These are phyloP conservation scores for Leccinum subrobustum DNA, from an alignment of 1,284 basidiomycete genomes.

Conservation along the genomic window DNA sequence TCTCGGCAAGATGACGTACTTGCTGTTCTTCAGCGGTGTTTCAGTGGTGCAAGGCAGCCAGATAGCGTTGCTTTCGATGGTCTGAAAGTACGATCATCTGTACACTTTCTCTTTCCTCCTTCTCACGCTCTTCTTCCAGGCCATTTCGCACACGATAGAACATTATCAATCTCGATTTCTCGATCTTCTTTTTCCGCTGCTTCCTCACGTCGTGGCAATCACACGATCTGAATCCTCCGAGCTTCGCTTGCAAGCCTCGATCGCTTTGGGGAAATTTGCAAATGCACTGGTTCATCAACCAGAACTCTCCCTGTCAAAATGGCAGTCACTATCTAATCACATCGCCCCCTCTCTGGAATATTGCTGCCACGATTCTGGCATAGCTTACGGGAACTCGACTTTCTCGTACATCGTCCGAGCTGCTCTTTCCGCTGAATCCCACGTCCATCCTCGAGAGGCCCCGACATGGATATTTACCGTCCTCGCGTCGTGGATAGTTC, in stretches of 20 bases:
- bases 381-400: background rate
- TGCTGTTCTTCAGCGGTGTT: conserved; percentile 33
- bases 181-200: conserved; percentile 31
- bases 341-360: conserved; percentile 32
- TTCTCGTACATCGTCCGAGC: conserved; percentile 23
- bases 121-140: conserved; percentile 32
- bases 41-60: conserved; percentile 23
- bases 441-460: conserved; percentile 29
- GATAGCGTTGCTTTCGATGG: conserved; percentile 34
- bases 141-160: conserved; percentile 40
- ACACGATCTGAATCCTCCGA: conserved; percentile 35
- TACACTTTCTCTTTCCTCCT: background rate
- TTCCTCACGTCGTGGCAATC: conserved; percentile 39
- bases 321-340: conserved; percentile 17
- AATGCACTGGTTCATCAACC: conserved; percentile 25
- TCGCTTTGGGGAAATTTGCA: conserved; percentile 43
- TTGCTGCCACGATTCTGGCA: conserved; percentile 17
- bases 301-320: conserved; percentile 10
- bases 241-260: conserved; percentile 39
- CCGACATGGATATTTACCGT: conserved; percentile 38
- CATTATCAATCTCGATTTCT: conserved; percentile 34
- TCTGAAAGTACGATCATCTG: conserved; percentile 38
- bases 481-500: conserved; percentile 47
- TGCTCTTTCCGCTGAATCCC: conserved; percentile 26
- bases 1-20: conserved; percentile 31